phyloP scores from a whole-genome alignment of 495 filamentous ascomycete genomes.

The Pyronema domesticum region DNA sequence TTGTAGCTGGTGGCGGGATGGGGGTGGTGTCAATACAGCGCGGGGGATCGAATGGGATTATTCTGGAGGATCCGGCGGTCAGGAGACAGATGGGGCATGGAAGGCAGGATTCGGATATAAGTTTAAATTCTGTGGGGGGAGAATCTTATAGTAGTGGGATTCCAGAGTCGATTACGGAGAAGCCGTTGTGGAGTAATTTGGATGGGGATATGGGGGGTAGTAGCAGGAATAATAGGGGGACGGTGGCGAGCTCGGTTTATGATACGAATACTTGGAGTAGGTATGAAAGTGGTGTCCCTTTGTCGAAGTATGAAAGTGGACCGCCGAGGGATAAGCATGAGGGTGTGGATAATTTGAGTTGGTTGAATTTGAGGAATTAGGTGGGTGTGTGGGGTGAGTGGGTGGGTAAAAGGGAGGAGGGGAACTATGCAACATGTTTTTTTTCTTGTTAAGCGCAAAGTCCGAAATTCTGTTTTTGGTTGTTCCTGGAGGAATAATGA shows the following conservation, averaged over 20 bases:
- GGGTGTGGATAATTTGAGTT: slow-evolving; percentile 18
- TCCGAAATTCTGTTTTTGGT: too few relatives aligned
- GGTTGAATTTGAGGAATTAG: slow-evolving; percentile 15
- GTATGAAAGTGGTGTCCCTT: slow-evolving; percentile 4
- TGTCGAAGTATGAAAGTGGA: not conserved
- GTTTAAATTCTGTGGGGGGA: slow-evolving; percentile 10
- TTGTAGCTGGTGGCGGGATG: slow-evolving; percentile 10
- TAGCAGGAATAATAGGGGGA: not conserved
- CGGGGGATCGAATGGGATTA: slow-evolving; percentile 15
- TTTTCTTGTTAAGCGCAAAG: too few relatives aligned
- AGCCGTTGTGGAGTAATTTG: slow-evolving; percentile 12
- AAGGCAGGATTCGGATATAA: not conserved
- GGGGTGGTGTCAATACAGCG: slow-evolving; percentile 6
- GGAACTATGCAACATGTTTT: too few relatives aligned
- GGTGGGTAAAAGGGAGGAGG: too few relatives aligned
- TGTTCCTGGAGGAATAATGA: too few relatives aligned
- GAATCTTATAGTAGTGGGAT: slow-evolving; percentile 18
- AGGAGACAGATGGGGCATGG: not conserved
- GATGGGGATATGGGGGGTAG: slow-evolving; percentile 6
- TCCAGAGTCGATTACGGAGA: slow-evolving; percentile 13
- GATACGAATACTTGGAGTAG: slow-evolving; percentile 10
- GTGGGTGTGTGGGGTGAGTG: too few relatives aligned
- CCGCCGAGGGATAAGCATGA: slow-evolving; percentile 2
- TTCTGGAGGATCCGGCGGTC: slow-evolving; percentile 16
- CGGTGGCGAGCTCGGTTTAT: slow-evolving; percentile 19